These are phyloP conservation scores for Cryptococcus sp. DNA, from an alignment of 1,284 basidiomycete genomes.

Conservation along the genomic window DNA sequence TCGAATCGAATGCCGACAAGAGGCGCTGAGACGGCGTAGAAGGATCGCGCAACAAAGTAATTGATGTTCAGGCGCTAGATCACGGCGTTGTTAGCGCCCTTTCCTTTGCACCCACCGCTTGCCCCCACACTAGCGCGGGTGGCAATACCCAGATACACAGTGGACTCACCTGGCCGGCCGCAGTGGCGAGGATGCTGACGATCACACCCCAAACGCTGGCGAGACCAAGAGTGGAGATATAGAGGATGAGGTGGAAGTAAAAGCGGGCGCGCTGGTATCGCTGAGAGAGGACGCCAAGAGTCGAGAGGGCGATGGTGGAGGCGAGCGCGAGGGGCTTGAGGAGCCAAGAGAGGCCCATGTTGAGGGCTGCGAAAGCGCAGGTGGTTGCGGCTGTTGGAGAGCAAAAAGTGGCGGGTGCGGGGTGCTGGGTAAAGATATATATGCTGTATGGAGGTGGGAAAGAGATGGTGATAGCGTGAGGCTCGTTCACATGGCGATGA, in stretches of 20 bases:
- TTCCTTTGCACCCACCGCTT: background rate
- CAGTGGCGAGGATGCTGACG: constrained; percentile 65
- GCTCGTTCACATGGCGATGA: background rate
- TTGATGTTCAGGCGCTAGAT: constrained; percentile 72
- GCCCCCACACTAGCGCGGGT: background rate
- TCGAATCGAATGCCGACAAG: constrained; percentile 68
- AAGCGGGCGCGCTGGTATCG: constrained; percentile 41
- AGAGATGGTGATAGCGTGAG: background rate
- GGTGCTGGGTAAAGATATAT: background rate
- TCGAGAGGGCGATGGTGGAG: constrained; percentile 42
- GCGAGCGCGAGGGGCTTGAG: constrained; percentile 45
- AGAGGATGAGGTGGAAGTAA: constrained; percentile 70
- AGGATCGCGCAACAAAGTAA: constrained; percentile 76
- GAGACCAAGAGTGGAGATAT: constrained; percentile 68
- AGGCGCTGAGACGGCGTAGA: constrained; percentile 69
- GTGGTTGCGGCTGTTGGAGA: background rate
- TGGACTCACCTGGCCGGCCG: constrained; percentile 58
- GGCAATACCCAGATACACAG: constrained; percentile 1
- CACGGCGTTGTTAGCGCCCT: constrained; percentile 2
- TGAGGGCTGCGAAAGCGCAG: background rate
- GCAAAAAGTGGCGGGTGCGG: background rate
- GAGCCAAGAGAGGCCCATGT: constrained; percentile 28
- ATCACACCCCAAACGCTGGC: constrained; percentile 74
- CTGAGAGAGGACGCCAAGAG: constrained; percentile 38
- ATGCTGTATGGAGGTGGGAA: background rate